Evolutionary conservation across 805 yeast species (phyloP).

Genomic region (Barnettozyma pratensis): DNA sequence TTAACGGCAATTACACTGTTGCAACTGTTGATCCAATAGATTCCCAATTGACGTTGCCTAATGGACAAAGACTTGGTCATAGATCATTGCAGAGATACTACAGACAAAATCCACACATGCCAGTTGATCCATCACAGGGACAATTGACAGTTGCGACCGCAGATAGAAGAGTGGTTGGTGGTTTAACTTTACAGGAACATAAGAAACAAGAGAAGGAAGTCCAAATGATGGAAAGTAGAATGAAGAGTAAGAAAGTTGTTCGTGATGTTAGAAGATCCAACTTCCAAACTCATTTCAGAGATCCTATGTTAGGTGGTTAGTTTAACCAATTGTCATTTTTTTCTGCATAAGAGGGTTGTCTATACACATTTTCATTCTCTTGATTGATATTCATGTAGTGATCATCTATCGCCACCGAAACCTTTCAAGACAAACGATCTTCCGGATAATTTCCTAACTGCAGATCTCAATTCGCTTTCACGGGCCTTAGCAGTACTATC

Average conservation of each 20-base stretch:
- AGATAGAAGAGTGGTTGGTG: slow-evolving; percentile 55
- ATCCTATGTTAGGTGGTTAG: slow-evolving; percentile 45
- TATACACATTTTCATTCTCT: no score
- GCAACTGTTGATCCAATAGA: slow-evolving; percentile 50
- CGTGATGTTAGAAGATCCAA: slow-evolving; percentile 68
- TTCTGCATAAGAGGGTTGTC: no score
- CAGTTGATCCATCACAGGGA: slow-evolving; percentile 48
- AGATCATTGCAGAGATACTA: slow-evolving; percentile 67
- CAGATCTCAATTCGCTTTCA: slow-evolving; percentile 15
- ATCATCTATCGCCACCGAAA: slow-evolving; percentile 14
- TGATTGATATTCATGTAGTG: not conserved
- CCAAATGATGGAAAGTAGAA: slow-evolving; percentile 39
- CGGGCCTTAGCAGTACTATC: slow-evolving; percentile 2
- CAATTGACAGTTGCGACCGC: slow-evolving; percentile 72
- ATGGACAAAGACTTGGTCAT: slow-evolving; percentile 79
- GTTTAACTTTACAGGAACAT: slow-evolving; percentile 57
- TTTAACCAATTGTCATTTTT: no score
- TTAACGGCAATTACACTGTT: slow-evolving; percentile 28
- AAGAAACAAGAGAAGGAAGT: slow-evolving; percentile 44
- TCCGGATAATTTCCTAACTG: slow-evolving; percentile 27
- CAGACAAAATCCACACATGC: slow-evolving; percentile 55
- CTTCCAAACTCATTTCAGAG: slow-evolving; percentile 81
- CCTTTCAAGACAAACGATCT: slow-evolving; percentile 27
- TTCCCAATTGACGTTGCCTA: slow-evolving; percentile 64
- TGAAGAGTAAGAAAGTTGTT: slow-evolving; percentile 33